Evolutionary conservation across 306 rosid species (phyloP), one percentile per base, ranked within the genome.

Genomic region (Rosa persica): DNA sequence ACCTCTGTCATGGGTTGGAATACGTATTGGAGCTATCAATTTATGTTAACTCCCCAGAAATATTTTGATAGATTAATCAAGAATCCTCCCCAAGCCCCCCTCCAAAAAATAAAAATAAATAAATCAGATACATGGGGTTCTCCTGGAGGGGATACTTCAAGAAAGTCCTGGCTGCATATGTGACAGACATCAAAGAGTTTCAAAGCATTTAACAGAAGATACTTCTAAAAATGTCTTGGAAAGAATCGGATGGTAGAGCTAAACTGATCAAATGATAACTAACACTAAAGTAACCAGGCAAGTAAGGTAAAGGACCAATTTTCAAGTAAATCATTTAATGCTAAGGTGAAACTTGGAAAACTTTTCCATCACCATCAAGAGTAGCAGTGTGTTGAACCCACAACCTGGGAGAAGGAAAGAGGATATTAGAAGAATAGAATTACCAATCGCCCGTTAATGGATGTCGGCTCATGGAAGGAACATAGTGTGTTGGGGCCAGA

Each of bases 391-490:
- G 15, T n/a, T 38, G 48, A 10, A 39, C 17, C 49, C 43, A 38
- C 34, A 39, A 17, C 62, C 25, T 55, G 25, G 62, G 62, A 54
- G 62, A 51, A 74, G 47, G 67, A 55, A 72, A 85, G 75, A 46
- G 61, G 22, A 61, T 66, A n/a, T 22, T 7, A 43, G 48, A 73
- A 84, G 20, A 78, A 42, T 17, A 67, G 22, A 78, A 72, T 87
- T 95, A 95, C 98, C 99, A 95, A 86, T 95, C 99, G 81, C 92
- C 99, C 7, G 99, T 93, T 69, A 95, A 80, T 57, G 99, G 99
- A 85, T 95, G 99, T 72, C 77, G 90, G 79, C 89, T 95, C 99
- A 95, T 93, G 69, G 98, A 95, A 75, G 97, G 99, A 58, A 95
- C 98, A 76, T 91, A 86, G 84, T 95, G 99, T n/a, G 99, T 95